Conservation (phyloP, 768 basidiomycete species). For the Bullera alba region DNA sequence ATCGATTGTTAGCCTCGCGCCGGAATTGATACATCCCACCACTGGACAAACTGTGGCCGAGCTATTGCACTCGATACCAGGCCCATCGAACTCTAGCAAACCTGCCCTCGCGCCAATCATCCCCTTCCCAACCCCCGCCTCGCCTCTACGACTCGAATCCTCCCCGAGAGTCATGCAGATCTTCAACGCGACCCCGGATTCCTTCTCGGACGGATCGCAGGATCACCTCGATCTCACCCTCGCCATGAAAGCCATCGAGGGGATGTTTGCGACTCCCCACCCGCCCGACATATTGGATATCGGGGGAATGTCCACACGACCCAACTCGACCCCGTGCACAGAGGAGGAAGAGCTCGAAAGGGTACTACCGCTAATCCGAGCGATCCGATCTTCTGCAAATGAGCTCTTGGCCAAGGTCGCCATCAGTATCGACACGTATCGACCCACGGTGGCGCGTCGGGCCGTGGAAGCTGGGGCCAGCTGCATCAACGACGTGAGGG, state of each 20-base stretch:
- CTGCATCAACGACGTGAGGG: constrained; percentile 89
- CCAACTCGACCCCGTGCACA: constrained; percentile 53
- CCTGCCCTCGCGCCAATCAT: constrained; percentile 34
- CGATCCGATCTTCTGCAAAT: constrained; percentile 49
- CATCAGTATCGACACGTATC: constrained; percentile 83
- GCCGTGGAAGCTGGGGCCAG: constrained; percentile 77
- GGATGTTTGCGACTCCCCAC: constrained; percentile 37
- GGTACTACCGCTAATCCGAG: constrained; percentile 64
- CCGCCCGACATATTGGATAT: constrained; percentile 72
- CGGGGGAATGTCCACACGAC: constrained; percentile 89
- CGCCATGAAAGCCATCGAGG: constrained; percentile 51
- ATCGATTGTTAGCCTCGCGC: constrained; percentile 62
- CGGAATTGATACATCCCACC: constrained; percentile 64
- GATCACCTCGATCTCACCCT: constrained; percentile 53
- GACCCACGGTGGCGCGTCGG: constrained; percentile 67
- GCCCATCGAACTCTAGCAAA: constrained; percentile 35
- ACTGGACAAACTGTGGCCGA: constrained; percentile 42
- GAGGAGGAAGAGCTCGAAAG: constrained; percentile 65
- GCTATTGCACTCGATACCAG: constrained; percentile 46
- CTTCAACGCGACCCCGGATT: constrained; percentile 88
- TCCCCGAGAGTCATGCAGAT: constrained; percentile 73
- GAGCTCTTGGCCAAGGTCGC: constrained; percentile 46
- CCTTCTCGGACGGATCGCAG: constrained; percentile 78
- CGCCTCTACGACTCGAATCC: constrained; percentile 16
- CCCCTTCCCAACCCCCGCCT: constrained; percentile 22